Evolutionary conservation across 495 filamentous ascomycete species (phyloP).

Genomic region (Monascus purpureus): DNA sequence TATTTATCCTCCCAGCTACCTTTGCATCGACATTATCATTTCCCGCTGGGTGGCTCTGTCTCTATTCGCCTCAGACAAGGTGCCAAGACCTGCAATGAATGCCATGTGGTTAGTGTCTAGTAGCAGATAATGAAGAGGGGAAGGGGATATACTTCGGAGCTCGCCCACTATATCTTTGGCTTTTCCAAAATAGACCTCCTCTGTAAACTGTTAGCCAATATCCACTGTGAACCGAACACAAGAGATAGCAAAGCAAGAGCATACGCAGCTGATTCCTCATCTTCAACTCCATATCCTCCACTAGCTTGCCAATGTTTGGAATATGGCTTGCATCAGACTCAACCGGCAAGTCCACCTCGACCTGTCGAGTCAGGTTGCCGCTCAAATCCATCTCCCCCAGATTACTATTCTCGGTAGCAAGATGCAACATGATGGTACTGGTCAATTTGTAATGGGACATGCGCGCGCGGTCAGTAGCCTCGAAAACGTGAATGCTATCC

Average conservation of each 20-base stretch:
- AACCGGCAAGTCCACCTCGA: slow-evolving; percentile 78
- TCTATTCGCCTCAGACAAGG: slow-evolving; percentile 71
- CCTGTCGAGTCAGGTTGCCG: slow-evolving; percentile 95
- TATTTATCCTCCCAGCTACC: too few relatives aligned
- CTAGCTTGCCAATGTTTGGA: slow-evolving; percentile 83
- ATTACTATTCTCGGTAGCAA: slow-evolving; percentile 53
- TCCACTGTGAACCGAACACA: not conserved
- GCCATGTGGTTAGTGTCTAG: not conserved
- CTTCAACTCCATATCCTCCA: slow-evolving; percentile 99
- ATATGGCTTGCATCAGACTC: slow-evolving; percentile 89
- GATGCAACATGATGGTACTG: slow-evolving; percentile 84
- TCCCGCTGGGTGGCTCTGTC: slow-evolving; percentile 81
- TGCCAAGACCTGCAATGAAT: slow-evolving; percentile 42
- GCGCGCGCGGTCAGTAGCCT: slow-evolving; percentile 79
- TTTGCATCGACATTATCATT: slow-evolving; percentile 52
- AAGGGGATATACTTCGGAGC: slow-evolving; percentile 55
- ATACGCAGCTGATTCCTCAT: slow-evolving; percentile 91
- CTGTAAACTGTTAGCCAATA: slow-evolving; percentile 14
- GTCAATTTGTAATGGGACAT: slow-evolving; percentile 95
- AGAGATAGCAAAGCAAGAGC: slow-evolving; percentile 10
- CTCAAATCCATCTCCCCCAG: slow-evolving; percentile 87
- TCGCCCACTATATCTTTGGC: slow-evolving; percentile 99
- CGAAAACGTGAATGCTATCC: slow-evolving; percentile 99
- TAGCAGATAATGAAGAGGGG: slow-evolving; percentile 1
- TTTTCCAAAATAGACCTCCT: slow-evolving; percentile 99